Conservation (phyloP, 129 eudicot genomes). For the Solidago caesia region DNA sequence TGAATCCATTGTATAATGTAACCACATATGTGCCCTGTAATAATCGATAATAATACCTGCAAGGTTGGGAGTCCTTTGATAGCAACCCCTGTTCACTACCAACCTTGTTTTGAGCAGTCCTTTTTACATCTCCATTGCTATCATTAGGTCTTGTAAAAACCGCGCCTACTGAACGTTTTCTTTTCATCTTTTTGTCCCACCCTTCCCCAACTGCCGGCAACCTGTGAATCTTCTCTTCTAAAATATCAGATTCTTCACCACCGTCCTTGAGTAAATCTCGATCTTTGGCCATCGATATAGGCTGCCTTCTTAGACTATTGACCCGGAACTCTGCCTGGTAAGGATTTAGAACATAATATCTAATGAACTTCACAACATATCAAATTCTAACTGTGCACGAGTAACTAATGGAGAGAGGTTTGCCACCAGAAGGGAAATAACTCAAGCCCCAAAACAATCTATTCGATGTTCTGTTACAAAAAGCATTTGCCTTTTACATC, state of each 20-base stretch:
- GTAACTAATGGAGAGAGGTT: background rate
- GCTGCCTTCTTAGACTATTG: conserved; percentile 61
- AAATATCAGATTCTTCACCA: conserved; percentile 56
- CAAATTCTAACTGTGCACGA: conserved; percentile 19
- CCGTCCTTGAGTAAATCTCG: conserved; percentile 58
- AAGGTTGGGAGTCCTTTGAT: conserved; percentile 47
- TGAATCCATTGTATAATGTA: conserved; percentile 1
- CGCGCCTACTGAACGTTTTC: conserved; percentile 78
- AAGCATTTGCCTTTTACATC: background rate
- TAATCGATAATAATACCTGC: conserved; percentile 46
- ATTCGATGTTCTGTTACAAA: conserved; percentile 2
- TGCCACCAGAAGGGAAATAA: background rate
- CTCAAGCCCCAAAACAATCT: conserved; percentile 3
- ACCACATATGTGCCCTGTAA: conserved; percentile 10
- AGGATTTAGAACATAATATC: background rate
- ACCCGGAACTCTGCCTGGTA: conserved; percentile 62
- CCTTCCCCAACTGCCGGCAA: conserved; percentile 90
- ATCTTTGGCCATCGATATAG: conserved; percentile 53
- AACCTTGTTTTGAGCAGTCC: conserved; percentile 52
- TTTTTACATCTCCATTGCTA: conserved; percentile 60
- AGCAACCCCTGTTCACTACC: conserved; percentile 51
- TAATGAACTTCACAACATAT: conserved; percentile 13
- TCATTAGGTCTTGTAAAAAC: conserved; percentile 59
- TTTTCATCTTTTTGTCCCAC: conserved; percentile 92
- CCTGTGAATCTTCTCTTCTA: conserved; percentile 69